Conservation (phyloP, 192 early-diverging fungal genomes). For the Entomortierella beljakovae region DNA sequence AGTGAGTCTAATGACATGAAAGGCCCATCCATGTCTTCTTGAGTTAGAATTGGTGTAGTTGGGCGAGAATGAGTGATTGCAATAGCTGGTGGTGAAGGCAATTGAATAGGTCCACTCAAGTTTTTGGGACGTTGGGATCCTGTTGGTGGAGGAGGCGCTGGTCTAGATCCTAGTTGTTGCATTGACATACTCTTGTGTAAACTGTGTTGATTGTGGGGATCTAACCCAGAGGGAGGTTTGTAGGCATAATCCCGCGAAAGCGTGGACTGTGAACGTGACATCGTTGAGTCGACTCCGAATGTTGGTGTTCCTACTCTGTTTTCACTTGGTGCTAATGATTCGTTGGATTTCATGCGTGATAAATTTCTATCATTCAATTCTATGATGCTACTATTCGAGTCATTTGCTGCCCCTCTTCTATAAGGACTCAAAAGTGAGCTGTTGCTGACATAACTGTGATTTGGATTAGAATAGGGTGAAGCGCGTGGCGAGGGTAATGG, state of each 20-base stretch:
- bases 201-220: background rate
- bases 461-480: constrained; percentile 34
- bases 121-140: background rate
- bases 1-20: background rate
- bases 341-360: background rate
- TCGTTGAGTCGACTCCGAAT: background rate
- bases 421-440: constrained; percentile 37
- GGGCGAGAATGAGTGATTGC: background rate
- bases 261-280: constrained; percentile 16
- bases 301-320: background rate
- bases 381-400: constrained; percentile 2
- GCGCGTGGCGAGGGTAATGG: constrained; percentile 20
- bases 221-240: background rate
- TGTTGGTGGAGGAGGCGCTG: constrained; percentile 33
- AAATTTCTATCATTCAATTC: constrained; percentile 11
- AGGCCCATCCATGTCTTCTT: background rate
- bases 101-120: background rate
- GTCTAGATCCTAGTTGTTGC: constrained; percentile 28
- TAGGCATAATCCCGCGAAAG: background rate
- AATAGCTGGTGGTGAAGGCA: background rate
- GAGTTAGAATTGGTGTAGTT: background rate
- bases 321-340: background rate
- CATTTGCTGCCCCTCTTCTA: background rate
- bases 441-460: constrained; percentile 31
- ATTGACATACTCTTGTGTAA: constrained; percentile 26